Base-by-base conservation (phyloP, 176 grass and related monocot genomes). In the Eragrostis nindensis region DNA sequence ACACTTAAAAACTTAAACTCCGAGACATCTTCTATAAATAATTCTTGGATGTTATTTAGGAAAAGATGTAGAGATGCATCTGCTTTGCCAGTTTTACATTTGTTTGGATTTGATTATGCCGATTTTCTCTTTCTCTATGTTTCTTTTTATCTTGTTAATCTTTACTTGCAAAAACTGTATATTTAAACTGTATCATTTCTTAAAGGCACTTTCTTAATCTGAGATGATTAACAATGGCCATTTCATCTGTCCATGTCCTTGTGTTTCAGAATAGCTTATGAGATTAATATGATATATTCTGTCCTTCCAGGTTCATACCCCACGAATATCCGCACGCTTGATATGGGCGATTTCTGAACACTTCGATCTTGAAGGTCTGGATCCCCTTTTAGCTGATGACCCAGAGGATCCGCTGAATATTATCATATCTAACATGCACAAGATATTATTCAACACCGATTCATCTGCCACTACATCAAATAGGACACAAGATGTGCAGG, bases 361-460 rank as follows among this genome's bases (percentile, higher is more conserved):
- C 73, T 92, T 99, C 60, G 96, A 99, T 87, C 86, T 99, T 83
- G 96, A 99, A 83, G 96, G 96, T 74, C 76, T 99, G 48, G 96
- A 99, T 86, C 96, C 96, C 26, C 90, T 99, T 83, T 88, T 99
- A 72, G 96, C 96, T 84, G 96, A 99, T 91, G 96, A 99, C 68
- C 96, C 92, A 50, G 96, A 99, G 72, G 96, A 99, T 73, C 96
- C 96, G 13, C 59, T 99, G 70, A 99, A 99, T 86, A 99, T 95
- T 56, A 87, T 99, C 70, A 91, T 99, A 87, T 87, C 96, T 73
- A 99, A 95, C 68, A 95, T 99, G 81, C 96, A 99, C 56, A 99
- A 95, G 73, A 89, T 94, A 69, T 89, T 99, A 81, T 95, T 99
- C 84, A 95, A 84, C 81, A 88, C 75, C 40, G 96, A 99, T 78